Conservation (phyloP, 1,284 basidiomycete species). For the Hemileia vastatrix region DNA sequence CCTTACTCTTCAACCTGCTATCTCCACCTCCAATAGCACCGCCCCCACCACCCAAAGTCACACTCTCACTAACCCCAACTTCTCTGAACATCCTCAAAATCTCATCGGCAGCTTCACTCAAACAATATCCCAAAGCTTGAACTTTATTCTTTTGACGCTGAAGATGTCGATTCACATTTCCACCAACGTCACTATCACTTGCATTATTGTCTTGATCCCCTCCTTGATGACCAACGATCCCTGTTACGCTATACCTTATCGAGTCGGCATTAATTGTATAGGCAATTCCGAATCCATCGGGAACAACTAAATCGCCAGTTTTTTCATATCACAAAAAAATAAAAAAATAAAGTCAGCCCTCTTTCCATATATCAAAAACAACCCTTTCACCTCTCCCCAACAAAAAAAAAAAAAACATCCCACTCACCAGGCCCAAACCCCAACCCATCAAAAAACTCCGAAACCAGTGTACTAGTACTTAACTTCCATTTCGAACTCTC, state of each 20-base stretch:
- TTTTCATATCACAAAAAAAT: no score
- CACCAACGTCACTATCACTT: no score
- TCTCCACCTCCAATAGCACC: no score
- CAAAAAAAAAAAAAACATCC: neutral
- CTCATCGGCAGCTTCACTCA: conserved; percentile 55
- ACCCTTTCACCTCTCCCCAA: neutral
- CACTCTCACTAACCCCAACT: no score
- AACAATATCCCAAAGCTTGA: conserved; percentile 56
- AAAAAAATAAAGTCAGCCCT: neutral
- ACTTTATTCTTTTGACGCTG: no score
- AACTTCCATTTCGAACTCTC: conserved; percentile 80
- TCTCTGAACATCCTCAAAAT: conserved; percentile 6
- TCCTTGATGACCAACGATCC: conserved; percentile 59
- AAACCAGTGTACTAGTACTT: conserved; percentile 78
- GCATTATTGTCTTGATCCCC: no score
- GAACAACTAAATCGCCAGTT: conserved; percentile 71
- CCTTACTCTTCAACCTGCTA: no score
- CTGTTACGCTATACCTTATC: conserved; percentile 88
- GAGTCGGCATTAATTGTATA: conserved; percentile 82
- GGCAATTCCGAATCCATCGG: conserved; percentile 84
- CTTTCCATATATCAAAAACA: conserved; percentile 3
- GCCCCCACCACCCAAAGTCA: no score
- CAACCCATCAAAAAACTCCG: conserved; percentile 80
- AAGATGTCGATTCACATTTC: no score
- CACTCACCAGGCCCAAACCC: conserved; percentile 83